Evolutionary conservation across 805 yeast species (phyloP).

Genomic region (Ogataea allantospora): DNA sequence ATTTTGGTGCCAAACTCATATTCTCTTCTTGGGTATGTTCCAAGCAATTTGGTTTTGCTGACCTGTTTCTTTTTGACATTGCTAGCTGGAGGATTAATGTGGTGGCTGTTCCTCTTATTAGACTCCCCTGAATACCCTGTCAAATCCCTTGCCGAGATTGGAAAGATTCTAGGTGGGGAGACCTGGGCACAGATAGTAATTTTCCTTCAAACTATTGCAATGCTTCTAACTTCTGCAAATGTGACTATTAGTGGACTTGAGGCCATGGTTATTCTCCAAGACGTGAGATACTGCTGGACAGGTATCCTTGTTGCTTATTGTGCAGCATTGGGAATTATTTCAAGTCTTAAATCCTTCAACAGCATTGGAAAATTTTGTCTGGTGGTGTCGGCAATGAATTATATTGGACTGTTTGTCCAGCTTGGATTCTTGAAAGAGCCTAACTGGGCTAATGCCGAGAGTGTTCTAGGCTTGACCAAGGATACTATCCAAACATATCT

Average conservation of each 20-base stretch:
- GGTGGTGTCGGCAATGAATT: conserved; percentile 19
- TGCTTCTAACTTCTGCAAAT: conserved; percentile 43
- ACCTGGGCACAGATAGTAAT: conserved; percentile 34
- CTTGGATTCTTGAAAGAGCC: conserved; percentile 21
- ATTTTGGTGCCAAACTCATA: conserved; percentile 18
- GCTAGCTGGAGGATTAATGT: conserved; percentile 40
- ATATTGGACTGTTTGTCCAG: conserved; percentile 19
- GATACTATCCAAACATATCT: conserved; percentile 23
- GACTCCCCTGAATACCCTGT: conserved; percentile 45
- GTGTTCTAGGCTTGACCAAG: conserved; percentile 18
- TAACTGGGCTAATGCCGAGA: conserved; percentile 24
- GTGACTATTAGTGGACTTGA: conserved; percentile 40
- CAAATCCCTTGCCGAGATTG: conserved; percentile 41
- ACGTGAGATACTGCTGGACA: conserved; percentile 38
- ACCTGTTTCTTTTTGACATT: conserved; percentile 33
- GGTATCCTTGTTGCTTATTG: conserved; percentile 41
- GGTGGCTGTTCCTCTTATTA: conserved; percentile 36
- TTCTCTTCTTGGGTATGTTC: conserved; percentile 19
- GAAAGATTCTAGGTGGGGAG: conserved; percentile 38
- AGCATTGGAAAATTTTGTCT: conserved; percentile 33
- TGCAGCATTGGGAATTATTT: conserved; percentile 39
- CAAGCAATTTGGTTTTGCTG: conserved; percentile 15
- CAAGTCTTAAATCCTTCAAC: conserved; percentile 41
- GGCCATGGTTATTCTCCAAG: conserved; percentile 39
- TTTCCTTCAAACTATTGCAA: conserved; percentile 39